Evolutionary conservation across 2,329 filamentous ascomycete species (phyloP).

Genomic region (Penicillium capsulatum): DNA sequence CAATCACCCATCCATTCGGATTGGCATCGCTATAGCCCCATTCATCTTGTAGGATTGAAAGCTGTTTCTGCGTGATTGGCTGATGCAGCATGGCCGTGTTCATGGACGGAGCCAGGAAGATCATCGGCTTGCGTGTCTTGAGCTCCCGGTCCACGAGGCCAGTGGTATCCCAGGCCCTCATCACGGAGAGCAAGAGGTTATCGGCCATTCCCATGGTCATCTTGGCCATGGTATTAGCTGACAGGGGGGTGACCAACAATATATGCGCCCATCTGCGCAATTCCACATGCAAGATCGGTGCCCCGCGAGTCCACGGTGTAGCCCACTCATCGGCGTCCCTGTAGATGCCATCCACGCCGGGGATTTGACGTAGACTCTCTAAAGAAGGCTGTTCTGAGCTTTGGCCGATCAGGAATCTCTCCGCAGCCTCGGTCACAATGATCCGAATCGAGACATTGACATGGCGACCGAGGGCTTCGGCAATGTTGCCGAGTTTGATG

Average conservation of each 20-base stretch:
- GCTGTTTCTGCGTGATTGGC: conserved; percentile 70
- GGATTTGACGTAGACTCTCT: conserved; percentile 53
- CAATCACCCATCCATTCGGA: conserved; percentile 59
- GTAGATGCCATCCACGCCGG: conserved; percentile 77
- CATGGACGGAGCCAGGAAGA: conserved; percentile 78
- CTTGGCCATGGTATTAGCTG: conserved; percentile 82
- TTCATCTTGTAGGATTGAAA: conserved; percentile 65
- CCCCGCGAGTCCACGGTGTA: conserved; percentile 69
- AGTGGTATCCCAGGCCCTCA: conserved; percentile 84
- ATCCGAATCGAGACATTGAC: conserved; percentile 71
- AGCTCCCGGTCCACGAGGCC: conserved; percentile 51
- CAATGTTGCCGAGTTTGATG: conserved; percentile 72
- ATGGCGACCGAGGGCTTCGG: conserved; percentile 45
- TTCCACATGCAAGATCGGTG: conserved; percentile 86
- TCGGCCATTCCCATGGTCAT: conserved; percentile 74
- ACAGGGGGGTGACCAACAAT: conserved; percentile 73
- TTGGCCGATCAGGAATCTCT: conserved; percentile 72
- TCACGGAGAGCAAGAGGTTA: conserved; percentile 66
- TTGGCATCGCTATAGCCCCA: conserved; percentile 57
- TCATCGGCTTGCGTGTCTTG: conserved; percentile 53
- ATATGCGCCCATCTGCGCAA: conserved; percentile 74
- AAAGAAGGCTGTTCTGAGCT: conserved; percentile 71
- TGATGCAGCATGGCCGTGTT: conserved; percentile 89
- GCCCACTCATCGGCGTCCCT: conserved; percentile 82
- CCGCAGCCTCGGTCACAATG: conserved; percentile 69